Conservation (phyloP, 495 filamentous ascomycete genomes). For the Aspergillus taichungensis region DNA sequence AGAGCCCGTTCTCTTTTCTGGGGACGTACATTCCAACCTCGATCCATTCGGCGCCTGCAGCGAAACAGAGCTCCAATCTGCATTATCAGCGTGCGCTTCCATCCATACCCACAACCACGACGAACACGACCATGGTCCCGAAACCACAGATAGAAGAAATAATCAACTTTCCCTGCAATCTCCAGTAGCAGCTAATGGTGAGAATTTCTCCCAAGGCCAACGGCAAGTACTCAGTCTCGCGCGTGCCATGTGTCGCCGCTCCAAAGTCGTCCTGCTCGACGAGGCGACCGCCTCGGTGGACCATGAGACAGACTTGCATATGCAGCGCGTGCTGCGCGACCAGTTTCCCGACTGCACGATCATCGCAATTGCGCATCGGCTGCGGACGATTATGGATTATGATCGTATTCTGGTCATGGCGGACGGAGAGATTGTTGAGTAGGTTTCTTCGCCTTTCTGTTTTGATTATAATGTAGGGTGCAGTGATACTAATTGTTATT, state of each 20-base stretch:
- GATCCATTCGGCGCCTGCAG: constrained; percentile 40
- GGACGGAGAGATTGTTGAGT: constrained; percentile 23
- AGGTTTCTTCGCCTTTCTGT: constrained; percentile 2
- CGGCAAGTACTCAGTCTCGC: constrained; percentile 52
- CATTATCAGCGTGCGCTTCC: constrained; percentile 37
- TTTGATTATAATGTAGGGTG: neutral
- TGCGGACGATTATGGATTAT: constrained; percentile 30
- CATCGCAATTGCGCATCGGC: constrained; percentile 33
- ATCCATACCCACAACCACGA: constrained; percentile 28
- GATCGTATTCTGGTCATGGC: constrained; percentile 31
- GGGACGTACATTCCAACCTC: constrained; percentile 46
- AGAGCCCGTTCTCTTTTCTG: constrained; percentile 51
- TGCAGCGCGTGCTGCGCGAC: constrained; percentile 37
- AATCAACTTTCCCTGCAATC: constrained; percentile 22
- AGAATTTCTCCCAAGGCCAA: constrained; percentile 54
- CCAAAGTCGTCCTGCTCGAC: constrained; percentile 49
- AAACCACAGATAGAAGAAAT: constrained; percentile 1
- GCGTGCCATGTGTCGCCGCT: constrained; percentile 47
- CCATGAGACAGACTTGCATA: constrained; percentile 43
- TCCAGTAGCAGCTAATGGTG: constrained; percentile 46
- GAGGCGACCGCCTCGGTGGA: constrained; percentile 53
- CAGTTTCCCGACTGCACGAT: constrained; percentile 29
- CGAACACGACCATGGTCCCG: constrained; percentile 9
- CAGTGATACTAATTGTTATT: neutral
- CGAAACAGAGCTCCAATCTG: constrained; percentile 37